Base-by-base conservation (phyloP, 192 early-diverging fungal species). In the Backusella liffmaniae region DNA sequence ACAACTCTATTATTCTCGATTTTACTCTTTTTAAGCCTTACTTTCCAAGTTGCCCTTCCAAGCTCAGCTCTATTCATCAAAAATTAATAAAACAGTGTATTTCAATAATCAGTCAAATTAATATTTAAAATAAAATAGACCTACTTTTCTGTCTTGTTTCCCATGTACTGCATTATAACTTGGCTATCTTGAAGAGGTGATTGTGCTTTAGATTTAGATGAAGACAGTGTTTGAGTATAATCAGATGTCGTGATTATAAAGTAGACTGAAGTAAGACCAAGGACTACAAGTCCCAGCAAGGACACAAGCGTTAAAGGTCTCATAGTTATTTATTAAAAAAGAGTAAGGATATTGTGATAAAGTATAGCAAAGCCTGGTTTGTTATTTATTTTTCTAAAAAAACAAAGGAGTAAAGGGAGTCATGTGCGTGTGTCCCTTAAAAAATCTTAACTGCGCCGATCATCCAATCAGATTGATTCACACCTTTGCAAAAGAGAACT, bases 1-100 rank as follows among this genome's bases (percentile, higher is more conserved):
- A 21, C 35, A 37, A 37, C 3, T 13, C n/a, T 21, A 32, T 39
- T 32, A 3, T 10, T 4, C 21, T 42, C 5, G 16, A 5, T 34
- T 18, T 26, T 42, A 1, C 9, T 42, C n/a, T 42, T 4, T 1
- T 30, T 23, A 16, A 29, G 65, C 23, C 26, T 23, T 72, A 84
- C 84, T 74, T 88, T 92, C 97, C 97, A 99, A 3, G 95, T 92
- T 4, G 94, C 83, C 32, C 94, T 87, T 3, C 97, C 97, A 34
- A 99, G 87, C 76, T 97, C 93, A 3, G 93, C 96, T 79, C 94
- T 95, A 75, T 73, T 35, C 29, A 8, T 23, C 21, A 30, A 39
- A 41, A 37, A 23, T 36, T 34, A 46, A 41, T 26, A 23, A 16
- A 66, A 56, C 18, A 49, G n/a, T 3, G 32, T 32, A 32, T 32